phyloP scores from a whole-genome alignment of 202 grass and related monocot species.

The Saccharum hybrid region DNA sequence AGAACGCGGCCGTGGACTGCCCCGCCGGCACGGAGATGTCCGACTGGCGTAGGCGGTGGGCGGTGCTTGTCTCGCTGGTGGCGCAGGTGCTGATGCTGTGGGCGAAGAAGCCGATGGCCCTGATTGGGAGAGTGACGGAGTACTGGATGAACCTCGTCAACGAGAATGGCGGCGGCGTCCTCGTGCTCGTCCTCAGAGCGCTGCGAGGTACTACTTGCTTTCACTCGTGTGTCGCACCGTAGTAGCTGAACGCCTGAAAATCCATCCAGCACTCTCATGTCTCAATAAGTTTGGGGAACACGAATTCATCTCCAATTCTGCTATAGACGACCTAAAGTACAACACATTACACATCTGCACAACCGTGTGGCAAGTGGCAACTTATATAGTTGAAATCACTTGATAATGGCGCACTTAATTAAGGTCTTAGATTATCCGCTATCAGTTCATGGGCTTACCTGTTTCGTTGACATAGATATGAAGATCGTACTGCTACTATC shows the following conservation, averaged over 20 bases:
- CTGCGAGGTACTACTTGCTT: conserved; percentile 52
- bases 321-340: not conserved
- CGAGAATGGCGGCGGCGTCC: conserved; percentile 57
- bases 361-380: not conserved
- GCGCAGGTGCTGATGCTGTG: conserved; percentile 64
- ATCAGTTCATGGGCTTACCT: not conserved
- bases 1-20: conserved; percentile 64
- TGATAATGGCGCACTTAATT: not conserved
- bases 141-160: conserved; percentile 72
- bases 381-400: not conserved
- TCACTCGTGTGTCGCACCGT: not conserved
- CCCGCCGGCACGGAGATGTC: conserved; percentile 55
- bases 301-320: not conserved
- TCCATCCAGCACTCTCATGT: not conserved
- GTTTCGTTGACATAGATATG: not conserved
- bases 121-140: conserved; percentile 52
- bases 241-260: not conserved
- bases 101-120: conserved; percentile 61
- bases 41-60: conserved; percentile 57
- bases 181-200: conserved; percentile 47
- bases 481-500: not conserved
- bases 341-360: not conserved
- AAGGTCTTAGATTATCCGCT: not conserved
- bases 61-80: conserved; percentile 64
- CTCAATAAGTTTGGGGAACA: not conserved